Evolutionary conservation across 2,329 filamentous ascomycete species (phyloP).

Genomic region (Scedosporium dehoogii): DNA sequence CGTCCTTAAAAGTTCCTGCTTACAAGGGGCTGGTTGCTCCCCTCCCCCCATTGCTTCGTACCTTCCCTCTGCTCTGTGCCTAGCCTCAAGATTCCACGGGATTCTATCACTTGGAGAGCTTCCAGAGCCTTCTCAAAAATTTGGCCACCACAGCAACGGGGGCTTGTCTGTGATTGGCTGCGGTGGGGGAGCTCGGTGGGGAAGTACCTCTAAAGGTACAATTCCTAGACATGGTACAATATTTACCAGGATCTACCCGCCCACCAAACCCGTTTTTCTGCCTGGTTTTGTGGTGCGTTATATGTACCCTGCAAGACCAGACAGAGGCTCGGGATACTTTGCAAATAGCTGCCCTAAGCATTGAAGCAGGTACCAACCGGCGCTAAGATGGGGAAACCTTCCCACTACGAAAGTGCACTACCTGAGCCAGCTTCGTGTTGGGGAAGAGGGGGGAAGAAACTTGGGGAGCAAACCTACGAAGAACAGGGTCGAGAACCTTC

Average conservation of each 20-base stretch:
- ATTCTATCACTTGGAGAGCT: slow-evolving; percentile 11
- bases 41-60: background rate
- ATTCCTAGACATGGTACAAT: too few species aligned
- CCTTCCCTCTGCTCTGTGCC: background rate
- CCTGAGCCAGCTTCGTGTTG: too few species aligned
- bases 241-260: too few species aligned
- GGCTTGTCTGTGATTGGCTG: slow-evolving; percentile 7
- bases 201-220: background rate
- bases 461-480: background rate
- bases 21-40: background rate
- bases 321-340: too few species aligned
- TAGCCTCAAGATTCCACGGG: slow-evolving; percentile 11
- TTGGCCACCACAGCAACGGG: slow-evolving; percentile 8
- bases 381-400: too few species aligned
- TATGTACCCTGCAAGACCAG: too few species aligned
- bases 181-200: slow-evolving; percentile 1
- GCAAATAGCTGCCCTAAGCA: too few species aligned
- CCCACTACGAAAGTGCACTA: background rate
- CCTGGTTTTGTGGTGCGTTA: too few species aligned
- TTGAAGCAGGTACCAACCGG: too few species aligned
- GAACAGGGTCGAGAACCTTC: background rate
- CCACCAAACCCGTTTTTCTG: too few species aligned
- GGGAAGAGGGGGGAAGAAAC: background rate
- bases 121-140: slow-evolving; percentile 8
- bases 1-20: slow-evolving; percentile 4